Evolutionary conservation across 192 early-diverging fungal genomes (phyloP).

Genomic region (Rhizoclosmatium globosum): DNA sequence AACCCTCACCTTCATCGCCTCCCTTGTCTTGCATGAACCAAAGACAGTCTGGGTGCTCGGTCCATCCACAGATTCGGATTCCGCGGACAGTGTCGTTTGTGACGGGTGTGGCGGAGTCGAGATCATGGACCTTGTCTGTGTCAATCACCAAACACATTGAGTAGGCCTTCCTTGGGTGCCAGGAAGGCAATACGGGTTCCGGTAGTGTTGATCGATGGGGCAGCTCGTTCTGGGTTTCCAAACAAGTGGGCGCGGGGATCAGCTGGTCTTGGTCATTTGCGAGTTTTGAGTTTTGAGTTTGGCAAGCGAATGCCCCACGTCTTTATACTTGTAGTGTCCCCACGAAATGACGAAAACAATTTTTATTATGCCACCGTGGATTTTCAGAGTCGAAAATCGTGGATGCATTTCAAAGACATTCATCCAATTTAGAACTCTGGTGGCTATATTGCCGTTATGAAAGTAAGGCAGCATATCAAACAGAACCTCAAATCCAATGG

Average conservation of each 20-base stretch:
- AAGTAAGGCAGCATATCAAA: slow-evolving; percentile 5
- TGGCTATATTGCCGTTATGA: not conserved
- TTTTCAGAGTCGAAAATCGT: too few species aligned
- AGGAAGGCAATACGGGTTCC: slow-evolving; percentile 40
- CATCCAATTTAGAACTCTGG: not conserved
- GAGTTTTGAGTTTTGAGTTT: not conserved
- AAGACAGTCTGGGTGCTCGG: slow-evolving; percentile 38
- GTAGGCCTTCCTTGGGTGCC: slow-evolving; percentile 43
- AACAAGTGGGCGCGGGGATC: slow-evolving; percentile 18
- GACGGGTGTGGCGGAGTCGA: slow-evolving; percentile 34
- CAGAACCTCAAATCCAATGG: not conserved
- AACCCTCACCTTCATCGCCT: slow-evolving; percentile 42
- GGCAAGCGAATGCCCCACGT: too few species aligned
- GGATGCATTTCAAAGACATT: too few species aligned
- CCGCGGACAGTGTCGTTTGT: slow-evolving; percentile 45
- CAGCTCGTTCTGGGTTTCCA: slow-evolving; percentile 23
- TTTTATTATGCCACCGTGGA: too few species aligned
- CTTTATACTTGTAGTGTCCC: too few species aligned
- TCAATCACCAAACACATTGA: slow-evolving; percentile 42
- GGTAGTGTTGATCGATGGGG: not conserved
- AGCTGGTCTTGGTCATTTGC: not conserved
- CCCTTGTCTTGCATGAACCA: slow-evolving; percentile 44
- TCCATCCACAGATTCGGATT: slow-evolving; percentile 45
- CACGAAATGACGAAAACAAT: too few species aligned
- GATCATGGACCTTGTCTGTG: slow-evolving; percentile 1